phyloP scores from a whole-genome alignment of 2,329 filamentous ascomycete genomes.

The Pestalotiopsis sp. region DNA sequence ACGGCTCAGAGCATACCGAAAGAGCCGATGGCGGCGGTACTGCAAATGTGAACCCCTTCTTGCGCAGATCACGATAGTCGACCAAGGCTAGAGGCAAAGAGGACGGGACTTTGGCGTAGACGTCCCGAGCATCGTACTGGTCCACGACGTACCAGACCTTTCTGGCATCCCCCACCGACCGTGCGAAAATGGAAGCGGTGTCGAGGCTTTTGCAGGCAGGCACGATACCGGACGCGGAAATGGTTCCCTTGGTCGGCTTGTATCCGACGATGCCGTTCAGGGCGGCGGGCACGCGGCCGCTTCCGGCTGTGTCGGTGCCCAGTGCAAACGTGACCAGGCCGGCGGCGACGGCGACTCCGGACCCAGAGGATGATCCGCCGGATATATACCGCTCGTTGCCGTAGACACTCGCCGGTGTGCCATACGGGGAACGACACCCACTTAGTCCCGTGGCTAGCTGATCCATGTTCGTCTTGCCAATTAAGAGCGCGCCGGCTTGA shows the following conservation, averaged over 20 bases:
- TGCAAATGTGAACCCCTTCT: not conserved
- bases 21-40: not conserved
- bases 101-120: not conserved
- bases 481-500: slow-evolving; percentile 53
- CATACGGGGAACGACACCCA: slow-evolving; percentile 61
- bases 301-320: slow-evolving; percentile 59
- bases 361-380: slow-evolving; percentile 22
- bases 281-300: slow-evolving; percentile 53
- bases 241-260: slow-evolving; percentile 53
- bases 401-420: slow-evolving; percentile 42
- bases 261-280: slow-evolving; percentile 57
- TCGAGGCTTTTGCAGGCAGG: slow-evolving; percentile 57
- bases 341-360: slow-evolving; percentile 55
- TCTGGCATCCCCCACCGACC: slow-evolving; percentile 48
- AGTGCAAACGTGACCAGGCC: slow-evolving; percentile 57
- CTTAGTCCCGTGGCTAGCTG: slow-evolving; percentile 64
- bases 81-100: not conserved
- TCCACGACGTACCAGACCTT: slow-evolving; percentile 50
- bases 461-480: slow-evolving; percentile 63
- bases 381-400: slow-evolving; percentile 25
- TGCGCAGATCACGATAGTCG: not conserved
- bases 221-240: slow-evolving; percentile 48
- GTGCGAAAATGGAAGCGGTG: slow-evolving; percentile 51
- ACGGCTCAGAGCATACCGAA: not conserved
- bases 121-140: not conserved